Conservation (phyloP, 805 yeast genomes). For the Starmera quercuum region DNA sequence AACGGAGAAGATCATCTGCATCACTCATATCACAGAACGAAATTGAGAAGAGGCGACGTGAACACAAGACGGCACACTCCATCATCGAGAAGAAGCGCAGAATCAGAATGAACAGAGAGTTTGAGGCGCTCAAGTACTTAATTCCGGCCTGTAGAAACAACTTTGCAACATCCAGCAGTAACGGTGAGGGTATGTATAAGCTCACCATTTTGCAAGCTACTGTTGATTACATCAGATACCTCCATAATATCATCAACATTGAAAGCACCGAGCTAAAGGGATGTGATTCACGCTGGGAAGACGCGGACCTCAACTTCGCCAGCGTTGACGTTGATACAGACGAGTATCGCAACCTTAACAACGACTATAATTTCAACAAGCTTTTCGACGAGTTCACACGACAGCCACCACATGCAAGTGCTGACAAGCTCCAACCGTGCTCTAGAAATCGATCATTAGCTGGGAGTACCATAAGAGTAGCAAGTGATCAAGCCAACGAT, state of each 20-base stretch:
- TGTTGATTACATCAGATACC: constrained; percentile 68
- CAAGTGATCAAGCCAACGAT: not conserved
- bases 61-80: constrained; percentile 57
- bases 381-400: constrained; percentile 10
- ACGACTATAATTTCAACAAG: constrained; percentile 41
- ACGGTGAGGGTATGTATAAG: constrained; percentile 65
- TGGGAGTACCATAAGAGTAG: not conserved
- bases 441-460: not conserved
- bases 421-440: not conserved
- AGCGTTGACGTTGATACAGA: constrained; percentile 52
- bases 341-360: constrained; percentile 49
- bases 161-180: constrained; percentile 11
- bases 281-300: constrained; percentile 12
- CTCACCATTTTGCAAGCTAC: constrained; percentile 76
- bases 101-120: constrained; percentile 73
- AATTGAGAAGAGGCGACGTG: constrained; percentile 34
- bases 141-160: constrained; percentile 69
- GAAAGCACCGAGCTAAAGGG: constrained; percentile 36
- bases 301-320: constrained; percentile 40
- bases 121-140: constrained; percentile 68
- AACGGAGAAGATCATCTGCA: constrained; percentile 18
- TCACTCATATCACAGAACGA: constrained; percentile 19
- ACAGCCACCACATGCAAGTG: constrained; percentile 6
- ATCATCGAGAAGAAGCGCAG: constrained; percentile 76
- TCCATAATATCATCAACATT: constrained; percentile 50